Conservation (phyloP, 2,329 filamentous ascomycete species). For the Colletotrichum sp. region DNA sequence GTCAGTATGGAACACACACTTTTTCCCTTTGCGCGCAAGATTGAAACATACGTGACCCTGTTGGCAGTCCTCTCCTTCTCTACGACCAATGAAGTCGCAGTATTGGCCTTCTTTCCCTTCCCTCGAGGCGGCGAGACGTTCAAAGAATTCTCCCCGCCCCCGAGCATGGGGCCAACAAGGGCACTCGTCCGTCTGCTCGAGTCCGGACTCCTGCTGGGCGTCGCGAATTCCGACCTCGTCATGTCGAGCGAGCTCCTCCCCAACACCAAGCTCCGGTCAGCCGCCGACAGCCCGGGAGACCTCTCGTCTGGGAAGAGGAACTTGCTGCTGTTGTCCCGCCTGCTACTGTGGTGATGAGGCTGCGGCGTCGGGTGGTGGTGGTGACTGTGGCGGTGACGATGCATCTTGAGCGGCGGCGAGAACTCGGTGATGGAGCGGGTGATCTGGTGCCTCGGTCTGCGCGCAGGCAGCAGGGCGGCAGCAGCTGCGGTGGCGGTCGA, state of each 20-base stretch:
- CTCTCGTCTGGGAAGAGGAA: conserved; percentile 29
- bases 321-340: not conserved
- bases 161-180: conserved; percentile 29
- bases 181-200: conserved; percentile 49
- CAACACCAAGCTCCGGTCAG: not conserved
- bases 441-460: conserved; percentile 51
- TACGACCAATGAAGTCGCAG: conserved; percentile 43
- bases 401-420: conserved; percentile 49
- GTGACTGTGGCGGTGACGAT: conserved; percentile 37
- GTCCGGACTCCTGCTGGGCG: conserved; percentile 47
- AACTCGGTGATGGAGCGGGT: conserved; percentile 62
- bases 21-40: not conserved
- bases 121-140: not conserved
- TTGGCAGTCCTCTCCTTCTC: conserved; percentile 46
- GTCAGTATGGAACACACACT: not conserved
- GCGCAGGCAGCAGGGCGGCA: conserved; percentile 2
- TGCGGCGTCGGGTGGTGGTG: conserved; percentile 36
- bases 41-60: conserved; percentile 44
- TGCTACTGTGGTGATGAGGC: conserved; percentile 27
- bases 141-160: conserved; percentile 12
- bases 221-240: conserved; percentile 48
- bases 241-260: conserved; percentile 50
- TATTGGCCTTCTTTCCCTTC: conserved; percentile 29
- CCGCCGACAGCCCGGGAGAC: conserved; percentile 26
- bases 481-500: not conserved